A percentile compares a stretch with the other conserved stretches of the same genome.
Conservation (phyloP, 2,329 filamentous ascomycete species). For the Fusarium sp. region DNA sequence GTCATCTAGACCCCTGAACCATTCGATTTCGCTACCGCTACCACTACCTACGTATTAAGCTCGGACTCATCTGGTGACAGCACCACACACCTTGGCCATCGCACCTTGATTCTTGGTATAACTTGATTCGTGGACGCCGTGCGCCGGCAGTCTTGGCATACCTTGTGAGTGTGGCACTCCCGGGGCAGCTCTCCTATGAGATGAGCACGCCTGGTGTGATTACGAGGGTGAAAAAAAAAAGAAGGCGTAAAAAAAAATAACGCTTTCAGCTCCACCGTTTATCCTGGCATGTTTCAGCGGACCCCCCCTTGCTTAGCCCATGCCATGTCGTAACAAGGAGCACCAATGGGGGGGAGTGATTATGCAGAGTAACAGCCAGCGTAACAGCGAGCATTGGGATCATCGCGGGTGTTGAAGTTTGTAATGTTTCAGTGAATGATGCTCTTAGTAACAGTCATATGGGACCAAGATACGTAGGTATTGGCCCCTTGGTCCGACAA, state of each 20-base stretch:
- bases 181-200: not conserved
- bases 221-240: not conserved
- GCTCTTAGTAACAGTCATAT: not conserved
- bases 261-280: not conserved
- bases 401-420: not conserved
- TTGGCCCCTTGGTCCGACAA: no score
- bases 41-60: not conserved
- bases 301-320: not conserved
- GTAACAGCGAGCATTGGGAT: not conserved
- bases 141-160: not conserved
- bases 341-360: not conserved
- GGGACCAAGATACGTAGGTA: no score
- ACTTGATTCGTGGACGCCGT: not conserved
- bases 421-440: not conserved
- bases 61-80: not conserved
- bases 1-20: not conserved
- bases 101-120: not conserved
- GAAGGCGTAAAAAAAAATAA: not conserved
- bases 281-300: not conserved
- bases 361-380: not conserved
- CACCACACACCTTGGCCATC: not conserved
- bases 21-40: not conserved
- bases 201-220: not conserved
- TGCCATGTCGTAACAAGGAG: not conserved
- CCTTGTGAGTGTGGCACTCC: not conserved